phyloP scores from a whole-genome alignment of 306 rosid species.

The Inga laurina region DNA sequence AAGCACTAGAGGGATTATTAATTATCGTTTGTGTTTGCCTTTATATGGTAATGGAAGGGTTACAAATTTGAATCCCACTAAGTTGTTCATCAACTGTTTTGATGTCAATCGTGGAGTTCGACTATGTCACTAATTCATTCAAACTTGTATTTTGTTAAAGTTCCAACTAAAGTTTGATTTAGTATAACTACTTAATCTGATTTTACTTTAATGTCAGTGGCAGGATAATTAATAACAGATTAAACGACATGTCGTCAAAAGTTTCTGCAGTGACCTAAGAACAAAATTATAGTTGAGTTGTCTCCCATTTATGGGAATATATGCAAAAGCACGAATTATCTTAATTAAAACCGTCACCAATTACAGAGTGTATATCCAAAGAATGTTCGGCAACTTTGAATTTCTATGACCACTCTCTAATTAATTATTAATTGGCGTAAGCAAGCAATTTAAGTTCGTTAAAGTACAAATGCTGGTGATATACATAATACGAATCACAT shows the following conservation, averaged over 20 bases:
- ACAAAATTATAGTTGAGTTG: not conserved
- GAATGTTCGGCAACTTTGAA: not conserved
- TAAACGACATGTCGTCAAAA: not conserved
- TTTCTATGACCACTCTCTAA: not conserved
- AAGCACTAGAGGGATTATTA: too few relatives aligned
- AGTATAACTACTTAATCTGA: not conserved
- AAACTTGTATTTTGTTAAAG: not conserved
- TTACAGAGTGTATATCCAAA: not conserved
- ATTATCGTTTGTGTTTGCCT: not conserved
- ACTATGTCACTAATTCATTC: not conserved
- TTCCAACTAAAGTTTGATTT: not conserved
- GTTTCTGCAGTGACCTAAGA: not conserved
- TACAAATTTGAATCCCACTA: constrained; percentile 3
- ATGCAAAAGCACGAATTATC: not conserved
- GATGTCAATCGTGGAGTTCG: not conserved
- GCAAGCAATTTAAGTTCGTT: not conserved
- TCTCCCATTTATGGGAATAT: not conserved
- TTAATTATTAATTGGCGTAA: not conserved
- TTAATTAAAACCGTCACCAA: not conserved
- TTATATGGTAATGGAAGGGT: not conserved
- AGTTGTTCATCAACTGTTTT: not conserved
- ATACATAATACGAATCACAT: not conserved
- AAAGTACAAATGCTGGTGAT: not conserved
- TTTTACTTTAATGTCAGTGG: not conserved
- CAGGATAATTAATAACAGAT: not conserved